A percentile compares a stretch with the other conserved stretches of the same genome.
Conservation (phyloP, 371 early-diverging fungal species). For the Saksenaea oblongispora region DNA sequence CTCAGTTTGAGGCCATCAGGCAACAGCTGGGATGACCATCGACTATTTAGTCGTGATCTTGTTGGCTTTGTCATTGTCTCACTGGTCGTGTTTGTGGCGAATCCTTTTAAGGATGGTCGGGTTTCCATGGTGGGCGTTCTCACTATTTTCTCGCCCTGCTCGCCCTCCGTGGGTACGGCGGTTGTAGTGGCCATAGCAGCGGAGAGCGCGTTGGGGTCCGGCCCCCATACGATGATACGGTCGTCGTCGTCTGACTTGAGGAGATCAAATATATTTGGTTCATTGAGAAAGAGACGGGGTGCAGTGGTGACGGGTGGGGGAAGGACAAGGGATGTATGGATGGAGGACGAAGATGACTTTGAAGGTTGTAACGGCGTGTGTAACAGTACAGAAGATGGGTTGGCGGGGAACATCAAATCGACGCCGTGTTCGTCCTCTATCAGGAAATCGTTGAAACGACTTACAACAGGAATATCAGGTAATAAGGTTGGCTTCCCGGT, state of each 20-base stretch:
- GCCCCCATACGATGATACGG: conserved; percentile 59
- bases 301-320: conserved; percentile 21
- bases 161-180: conserved; percentile 8
- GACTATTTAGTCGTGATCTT: conserved; percentile 6
- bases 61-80: conserved; percentile 8
- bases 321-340: neutral
- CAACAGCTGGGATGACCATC: conserved; percentile 15
- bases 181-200: conserved; percentile 38
- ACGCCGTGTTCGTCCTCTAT: conserved; percentile 18
- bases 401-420: conserved; percentile 29
- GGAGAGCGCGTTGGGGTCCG: conserved; percentile 39
- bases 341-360: neutral
- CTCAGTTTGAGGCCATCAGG: conserved; percentile 12
- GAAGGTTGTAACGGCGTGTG: conserved; percentile 1
- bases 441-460: conserved; percentile 36
- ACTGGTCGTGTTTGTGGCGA: conserved; percentile 40
- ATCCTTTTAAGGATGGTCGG: conserved; percentile 28
- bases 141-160: neutral
- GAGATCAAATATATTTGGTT: conserved; percentile 55
- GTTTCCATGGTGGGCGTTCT: conserved; percentile 4
- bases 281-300: conserved; percentile 31
- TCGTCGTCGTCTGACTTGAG: conserved; percentile 57
- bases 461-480: conserved; percentile 44
- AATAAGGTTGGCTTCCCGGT: conserved; percentile 8
- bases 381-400: conserved; percentile 26